phyloP scores from a whole-genome alignment of 2,329 filamentous ascomycete species.

The Falciphora oryzae region DNA sequence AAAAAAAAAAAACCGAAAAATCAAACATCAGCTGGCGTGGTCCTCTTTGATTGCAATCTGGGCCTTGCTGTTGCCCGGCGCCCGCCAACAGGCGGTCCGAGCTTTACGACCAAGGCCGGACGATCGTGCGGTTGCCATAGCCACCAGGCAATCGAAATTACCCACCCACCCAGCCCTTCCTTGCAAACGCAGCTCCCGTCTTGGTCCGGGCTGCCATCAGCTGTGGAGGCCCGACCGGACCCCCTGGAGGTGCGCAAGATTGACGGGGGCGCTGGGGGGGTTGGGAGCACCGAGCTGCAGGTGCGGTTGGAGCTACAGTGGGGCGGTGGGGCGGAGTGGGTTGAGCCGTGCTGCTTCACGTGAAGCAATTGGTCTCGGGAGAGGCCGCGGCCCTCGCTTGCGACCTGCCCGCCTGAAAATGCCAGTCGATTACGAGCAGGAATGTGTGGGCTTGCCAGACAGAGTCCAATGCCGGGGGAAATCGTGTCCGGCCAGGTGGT shows the following conservation, averaged over 20 bases:
- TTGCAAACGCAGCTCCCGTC: background rate
- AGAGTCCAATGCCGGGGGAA: background rate
- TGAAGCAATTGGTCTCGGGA: slow-evolving; percentile 1
- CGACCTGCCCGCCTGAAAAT: background rate
- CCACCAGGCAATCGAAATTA: background rate
- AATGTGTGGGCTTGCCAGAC: background rate
- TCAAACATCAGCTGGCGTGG: background rate
- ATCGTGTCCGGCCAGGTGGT: background rate
- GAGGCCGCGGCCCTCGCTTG: background rate
- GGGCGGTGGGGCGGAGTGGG: background rate
- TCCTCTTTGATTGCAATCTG: slow-evolving; percentile 1
- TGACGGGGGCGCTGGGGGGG: background rate
- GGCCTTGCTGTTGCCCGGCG: background rate
- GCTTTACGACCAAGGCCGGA: background rate
- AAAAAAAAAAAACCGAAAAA: no score
- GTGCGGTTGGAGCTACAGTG: background rate
- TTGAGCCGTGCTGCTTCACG: background rate
- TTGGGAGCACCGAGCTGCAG: background rate
- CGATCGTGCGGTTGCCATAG: background rate
- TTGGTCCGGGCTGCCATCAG: background rate
- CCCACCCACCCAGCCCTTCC: background rate
- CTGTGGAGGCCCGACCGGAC: background rate
- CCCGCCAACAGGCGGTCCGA: background rate
- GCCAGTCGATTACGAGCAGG: background rate
- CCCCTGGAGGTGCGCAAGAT: background rate